Evolutionary conservation across 495 filamentous ascomycete genomes (phyloP), one percentile per base, ranked within the genome.

Genomic region (Massariosphaeria phaeospora): DNA sequence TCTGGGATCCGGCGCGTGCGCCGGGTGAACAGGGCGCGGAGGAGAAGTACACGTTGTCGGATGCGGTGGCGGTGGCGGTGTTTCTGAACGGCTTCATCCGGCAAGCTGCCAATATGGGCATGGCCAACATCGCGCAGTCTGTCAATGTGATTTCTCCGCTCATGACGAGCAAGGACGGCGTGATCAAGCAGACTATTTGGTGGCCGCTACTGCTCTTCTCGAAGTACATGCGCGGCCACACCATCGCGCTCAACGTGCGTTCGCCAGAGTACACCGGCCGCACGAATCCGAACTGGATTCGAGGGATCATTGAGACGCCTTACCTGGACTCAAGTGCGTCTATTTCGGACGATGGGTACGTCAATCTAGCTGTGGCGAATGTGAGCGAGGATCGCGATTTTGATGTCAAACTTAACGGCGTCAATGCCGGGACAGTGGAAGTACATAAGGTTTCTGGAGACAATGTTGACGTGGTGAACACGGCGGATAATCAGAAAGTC

Each of bases 1-100:
- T 89, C 11, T 89, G 86, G 86, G 85, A 89, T 63, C 84, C 84
- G 6, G 72, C 77, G 31, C 79, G 85, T 21, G 85, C 86, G 1
- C 82, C 81, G 3, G 85, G 66, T 18, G 65, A 67, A 12, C 31
- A 57, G 23, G 65, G 65, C 10, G 65, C 65, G 10, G 65, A 67
- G 42, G 63, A 67, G 47, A 63, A 65, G 49, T 67, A 91, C 68
- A 88, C 84, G 0, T 76, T 89, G 13, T 86, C 82, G 1, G 86
- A 91, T 66, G 85, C 85, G 5, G 70, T 88, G 12, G 85, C 85
- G 41, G 86, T 89, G 0, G 79, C 75, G 2, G 78, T 84, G 11
- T 91, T 79, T 77, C 74, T 89, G 20, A 90, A 89, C 62, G 85
- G 84, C 10, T 89, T 91, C 56, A 73, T 91, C n/a, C 79, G 86